Percentiles rank a stretch among this genome's conserved stretches.
Conservation (phyloP, 768 basidiomycete species). For the Cyclocybe aegerita region DNA sequence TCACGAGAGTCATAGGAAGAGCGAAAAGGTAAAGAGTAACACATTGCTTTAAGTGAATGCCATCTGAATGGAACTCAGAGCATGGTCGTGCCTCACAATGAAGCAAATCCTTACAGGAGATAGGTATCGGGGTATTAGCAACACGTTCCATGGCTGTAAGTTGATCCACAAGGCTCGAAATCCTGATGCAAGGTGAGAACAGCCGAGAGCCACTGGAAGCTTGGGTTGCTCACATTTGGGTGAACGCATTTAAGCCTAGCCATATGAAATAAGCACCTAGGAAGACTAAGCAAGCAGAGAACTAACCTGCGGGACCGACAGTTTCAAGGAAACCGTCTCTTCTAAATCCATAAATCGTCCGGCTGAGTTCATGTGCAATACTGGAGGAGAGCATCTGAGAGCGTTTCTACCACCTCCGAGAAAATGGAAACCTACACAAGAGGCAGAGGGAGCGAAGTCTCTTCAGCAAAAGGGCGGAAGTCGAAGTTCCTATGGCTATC, state of each 20-base stretch:
- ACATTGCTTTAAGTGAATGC: conserved; percentile 93
- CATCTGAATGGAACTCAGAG: conserved; percentile 42
- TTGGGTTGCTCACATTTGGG: conserved; percentile 46
- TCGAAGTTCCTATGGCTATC: conserved; percentile 56
- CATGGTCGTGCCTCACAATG: background rate
- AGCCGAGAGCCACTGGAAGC: background rate
- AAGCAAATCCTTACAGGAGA: conserved; percentile 54
- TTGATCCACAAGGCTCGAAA: conserved; percentile 83
- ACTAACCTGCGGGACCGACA: conserved; percentile 82
- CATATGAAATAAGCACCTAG: background rate
- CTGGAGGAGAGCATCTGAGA: conserved; percentile 31
- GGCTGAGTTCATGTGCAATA: conserved; percentile 79
- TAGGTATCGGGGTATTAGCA: conserved; percentile 82
- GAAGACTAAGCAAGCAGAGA: background rate
- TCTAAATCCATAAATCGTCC: conserved; percentile 70
- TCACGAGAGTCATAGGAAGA: conserved; percentile 83
- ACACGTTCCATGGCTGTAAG: conserved; percentile 88
- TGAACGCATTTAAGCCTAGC: conserved; percentile 77
- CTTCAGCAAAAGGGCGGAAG: conserved; percentile 55
- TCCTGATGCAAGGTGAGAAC: conserved; percentile 34
- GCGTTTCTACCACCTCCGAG: background rate
- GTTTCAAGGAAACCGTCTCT: conserved; percentile 83
- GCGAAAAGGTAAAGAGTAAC: conserved; percentile 92
- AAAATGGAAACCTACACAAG: conserved; percentile 51
- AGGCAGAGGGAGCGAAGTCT: conserved; percentile 76